phyloP scores from a whole-genome alignment of 495 filamentous ascomycete species.

The Thozetella sp. region DNA sequence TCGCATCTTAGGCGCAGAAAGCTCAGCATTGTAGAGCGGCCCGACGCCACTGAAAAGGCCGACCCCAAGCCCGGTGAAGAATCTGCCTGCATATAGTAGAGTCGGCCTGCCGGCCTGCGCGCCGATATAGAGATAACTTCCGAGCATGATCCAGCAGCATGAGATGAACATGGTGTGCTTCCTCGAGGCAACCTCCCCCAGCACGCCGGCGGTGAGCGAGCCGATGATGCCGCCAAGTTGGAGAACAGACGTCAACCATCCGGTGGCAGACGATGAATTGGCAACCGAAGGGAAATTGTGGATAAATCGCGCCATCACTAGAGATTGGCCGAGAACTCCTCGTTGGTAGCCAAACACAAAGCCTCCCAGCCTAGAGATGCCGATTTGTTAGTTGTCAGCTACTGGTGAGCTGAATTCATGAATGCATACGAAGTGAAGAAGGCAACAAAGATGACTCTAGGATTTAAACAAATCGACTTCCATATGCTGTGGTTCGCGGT shows the following conservation, averaged over 20 bases:
- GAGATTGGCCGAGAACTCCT: slow-evolving; percentile 41
- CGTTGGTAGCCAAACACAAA: slow-evolving; percentile 51
- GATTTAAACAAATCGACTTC: slow-evolving; percentile 31
- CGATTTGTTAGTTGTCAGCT: neutral
- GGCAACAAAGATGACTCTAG: slow-evolving; percentile 42
- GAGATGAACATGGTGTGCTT: slow-evolving; percentile 21
- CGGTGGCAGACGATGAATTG: slow-evolving; percentile 35
- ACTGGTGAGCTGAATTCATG: neutral
- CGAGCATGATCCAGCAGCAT: slow-evolving; percentile 17
- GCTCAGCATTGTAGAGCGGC: slow-evolving; percentile 25
- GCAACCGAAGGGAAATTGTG: slow-evolving; percentile 41
- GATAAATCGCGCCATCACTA: slow-evolving; percentile 47
- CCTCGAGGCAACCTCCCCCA: slow-evolving; percentile 19
- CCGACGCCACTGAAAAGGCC: slow-evolving; percentile 17
- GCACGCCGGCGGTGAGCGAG: slow-evolving; percentile 14
- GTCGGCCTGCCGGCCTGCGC: slow-evolving; percentile 10
- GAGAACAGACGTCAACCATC: slow-evolving; percentile 37
- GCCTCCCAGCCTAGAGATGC: slow-evolving; percentile 34
- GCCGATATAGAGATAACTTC: slow-evolving; percentile 16
- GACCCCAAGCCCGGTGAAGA: slow-evolving; percentile 22
- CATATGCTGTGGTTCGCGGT: slow-evolving; percentile 25
- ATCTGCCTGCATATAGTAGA: slow-evolving; percentile 19
- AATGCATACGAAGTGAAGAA: slow-evolving; percentile 40
- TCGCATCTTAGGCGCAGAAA: slow-evolving; percentile 22
- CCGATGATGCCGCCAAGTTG: slow-evolving; percentile 18